phyloP scores from a whole-genome alignment of 768 basidiomycete genomes.

The Xanthoconium purpureum region DNA sequence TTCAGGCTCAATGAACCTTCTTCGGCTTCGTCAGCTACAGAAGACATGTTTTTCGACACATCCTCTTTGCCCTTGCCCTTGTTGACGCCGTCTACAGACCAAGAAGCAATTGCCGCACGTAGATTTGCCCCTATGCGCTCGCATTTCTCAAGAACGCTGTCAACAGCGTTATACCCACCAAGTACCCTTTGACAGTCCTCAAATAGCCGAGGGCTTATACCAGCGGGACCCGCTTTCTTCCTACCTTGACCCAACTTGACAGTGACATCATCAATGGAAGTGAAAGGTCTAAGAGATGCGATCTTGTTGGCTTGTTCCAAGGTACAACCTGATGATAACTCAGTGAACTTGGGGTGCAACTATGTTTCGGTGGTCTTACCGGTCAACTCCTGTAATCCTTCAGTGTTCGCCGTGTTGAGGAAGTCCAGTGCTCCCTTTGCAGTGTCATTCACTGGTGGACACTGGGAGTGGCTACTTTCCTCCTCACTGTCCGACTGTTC shows the following conservation, averaged over 20 bases:
- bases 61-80: conserved; percentile 42
- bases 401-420: conserved; percentile 60
- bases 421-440: conserved; percentile 59
- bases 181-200: conserved; percentile 88
- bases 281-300: conserved; percentile 75
- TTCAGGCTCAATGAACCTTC: conserved; percentile 64
- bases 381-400: conserved; percentile 71
- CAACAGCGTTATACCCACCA: conserved; percentile 81
- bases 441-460: conserved; percentile 36
- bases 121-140: conserved; percentile 80
- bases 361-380: conserved; percentile 41
- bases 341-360: conserved; percentile 2
- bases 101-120: conserved; percentile 70
- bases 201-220: conserved; percentile 86
- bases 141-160: conserved; percentile 83
- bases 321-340: conserved; percentile 58
- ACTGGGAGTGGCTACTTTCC: conserved; percentile 35
- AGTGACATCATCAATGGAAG: conserved; percentile 70
- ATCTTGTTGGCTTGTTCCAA: conserved; percentile 78
- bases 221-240: conserved; percentile 78
- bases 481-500: conserved; percentile 51
- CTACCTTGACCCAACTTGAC: conserved; percentile 78
- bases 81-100: conserved; percentile 46
- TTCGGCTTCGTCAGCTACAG: conserved; percentile 38
- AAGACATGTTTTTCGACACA: conserved; percentile 15